phyloP scores from a whole-genome alignment of 2,329 filamentous ascomycete genomes.

The Remersonia thermophila region DNA sequence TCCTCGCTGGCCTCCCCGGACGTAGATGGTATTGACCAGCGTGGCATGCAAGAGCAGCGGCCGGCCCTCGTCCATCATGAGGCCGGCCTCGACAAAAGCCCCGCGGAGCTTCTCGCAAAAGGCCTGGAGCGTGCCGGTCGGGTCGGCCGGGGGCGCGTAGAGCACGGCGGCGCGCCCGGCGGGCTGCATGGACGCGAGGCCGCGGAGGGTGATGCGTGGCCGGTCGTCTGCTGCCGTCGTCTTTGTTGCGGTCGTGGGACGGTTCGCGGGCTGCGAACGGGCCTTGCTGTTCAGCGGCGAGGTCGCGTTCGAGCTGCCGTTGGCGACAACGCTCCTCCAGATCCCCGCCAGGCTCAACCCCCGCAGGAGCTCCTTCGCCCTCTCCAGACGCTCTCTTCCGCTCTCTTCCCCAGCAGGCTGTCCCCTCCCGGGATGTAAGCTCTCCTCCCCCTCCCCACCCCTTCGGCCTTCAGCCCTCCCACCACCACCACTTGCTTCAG shows the following conservation, averaged over 20 bases:
- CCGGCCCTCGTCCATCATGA: conserved; percentile 47
- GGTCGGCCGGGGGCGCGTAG: conserved; percentile 50
- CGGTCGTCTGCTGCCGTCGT: not conserved
- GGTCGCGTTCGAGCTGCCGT: not conserved
- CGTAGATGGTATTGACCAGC: conserved; percentile 74
- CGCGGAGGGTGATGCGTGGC: conserved; percentile 36
- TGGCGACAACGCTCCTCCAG: conserved; percentile 6
- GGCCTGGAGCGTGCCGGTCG: conserved; percentile 33
- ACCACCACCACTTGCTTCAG: no score
- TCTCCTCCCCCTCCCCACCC: conserved; percentile 28
- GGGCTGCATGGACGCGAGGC: conserved; percentile 51
- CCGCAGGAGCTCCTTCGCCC: conserved; percentile 29
- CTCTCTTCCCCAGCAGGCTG: conserved; percentile 23
- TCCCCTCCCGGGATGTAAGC: conserved; percentile 27
- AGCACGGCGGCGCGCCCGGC: conserved; percentile 46
- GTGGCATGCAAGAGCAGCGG: conserved; percentile 72
- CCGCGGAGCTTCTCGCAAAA: conserved; percentile 47
- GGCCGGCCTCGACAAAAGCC: conserved; percentile 40
- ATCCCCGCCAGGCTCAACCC: conserved; percentile 28
- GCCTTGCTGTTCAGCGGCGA: not conserved
- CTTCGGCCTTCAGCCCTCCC: no score
- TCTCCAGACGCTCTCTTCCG: conserved; percentile 22
- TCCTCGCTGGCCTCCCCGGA: conserved; percentile 26
- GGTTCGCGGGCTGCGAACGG: no score
- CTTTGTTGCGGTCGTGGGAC: not conserved